A percentile compares a stretch with the other conserved stretches of the same genome.
phyloP scores from a whole-genome alignment of 306 rosid species.

The Chamaecrista fasciculata region DNA sequence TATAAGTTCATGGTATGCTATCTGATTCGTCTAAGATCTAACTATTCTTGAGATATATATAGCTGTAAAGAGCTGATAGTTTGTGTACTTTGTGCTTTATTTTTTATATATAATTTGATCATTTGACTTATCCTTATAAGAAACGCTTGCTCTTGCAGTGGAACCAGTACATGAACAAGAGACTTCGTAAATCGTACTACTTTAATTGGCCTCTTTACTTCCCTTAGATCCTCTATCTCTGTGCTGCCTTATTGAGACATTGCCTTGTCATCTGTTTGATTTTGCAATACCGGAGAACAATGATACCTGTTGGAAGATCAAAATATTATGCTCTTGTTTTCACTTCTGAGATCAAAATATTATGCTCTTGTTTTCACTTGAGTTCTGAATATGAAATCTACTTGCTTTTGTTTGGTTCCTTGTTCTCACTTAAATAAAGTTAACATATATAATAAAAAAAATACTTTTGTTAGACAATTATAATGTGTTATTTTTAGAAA shows the following conservation, averaged over 20 bases:
- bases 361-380: conserved; percentile 2
- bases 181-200: conserved; percentile 61
- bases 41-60: conserved; percentile 1
- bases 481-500: too few species aligned
- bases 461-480: too few species aligned
- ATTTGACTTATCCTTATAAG: background rate
- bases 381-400: background rate
- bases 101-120: conserved; percentile 14
- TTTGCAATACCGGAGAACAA: conserved; percentile 25
- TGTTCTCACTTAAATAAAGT: too few species aligned
- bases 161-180: conserved; percentile 76
- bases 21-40: background rate
- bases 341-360: background rate
- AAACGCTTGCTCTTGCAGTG: conserved; percentile 59
- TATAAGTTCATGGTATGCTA: conserved; percentile 59
- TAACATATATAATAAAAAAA: too few species aligned
- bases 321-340: background rate
- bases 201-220: conserved; percentile 76
- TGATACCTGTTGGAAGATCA: background rate
- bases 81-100: conserved; percentile 16
- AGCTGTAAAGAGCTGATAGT: background rate
- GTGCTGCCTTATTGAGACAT: conserved; percentile 6
- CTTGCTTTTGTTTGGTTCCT: background rate
- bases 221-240: conserved; percentile 42
- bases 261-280: conserved; percentile 26